phyloP scores from a whole-genome alignment of 495 filamentous ascomycete species.

The Trichoderma gamsii region DNA sequence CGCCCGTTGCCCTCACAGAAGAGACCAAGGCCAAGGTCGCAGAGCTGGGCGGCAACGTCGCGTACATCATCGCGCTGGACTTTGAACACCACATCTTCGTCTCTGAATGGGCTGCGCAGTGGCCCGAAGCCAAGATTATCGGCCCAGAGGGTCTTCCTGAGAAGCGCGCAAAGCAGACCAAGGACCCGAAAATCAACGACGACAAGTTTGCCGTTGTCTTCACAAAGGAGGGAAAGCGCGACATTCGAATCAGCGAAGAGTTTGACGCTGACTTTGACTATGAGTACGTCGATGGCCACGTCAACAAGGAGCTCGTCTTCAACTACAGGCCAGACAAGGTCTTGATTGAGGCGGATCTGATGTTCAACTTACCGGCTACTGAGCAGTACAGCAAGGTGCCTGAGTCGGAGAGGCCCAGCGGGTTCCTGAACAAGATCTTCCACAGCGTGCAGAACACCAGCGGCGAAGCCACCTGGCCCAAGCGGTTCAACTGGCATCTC shows the following conservation, averaged over 20 bases:
- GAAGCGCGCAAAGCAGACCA: conserved; percentile 57
- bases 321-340: conserved; percentile 72
- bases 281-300: conserved; percentile 75
- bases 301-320: conserved; percentile 83
- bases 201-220: conserved; percentile 67
- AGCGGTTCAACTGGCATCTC: conserved; percentile 78
- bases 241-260: conserved; percentile 53
- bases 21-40: conserved; percentile 64
- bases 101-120: conserved; percentile 73
- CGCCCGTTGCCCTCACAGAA: conserved; percentile 74
- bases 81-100: conserved; percentile 92
- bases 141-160: conserved; percentile 81
- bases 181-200: conserved; percentile 54
- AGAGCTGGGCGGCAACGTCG: conserved; percentile 62
- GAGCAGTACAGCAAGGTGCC: conserved; percentile 72
- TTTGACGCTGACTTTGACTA: conserved; percentile 83
- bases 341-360: conserved; percentile 82
- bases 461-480: conserved; percentile 65
- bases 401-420: conserved; percentile 44
- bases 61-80: conserved; percentile 81
- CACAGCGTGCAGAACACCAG: conserved; percentile 51
- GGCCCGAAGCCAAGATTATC: conserved; percentile 69
- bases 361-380: conserved; percentile 84
- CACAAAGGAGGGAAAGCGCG: conserved; percentile 44
- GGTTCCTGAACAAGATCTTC: conserved; percentile 57